phyloP scores from a whole-genome alignment of 805 yeast species.

The Tetrapisispora namnaoensis region DNA sequence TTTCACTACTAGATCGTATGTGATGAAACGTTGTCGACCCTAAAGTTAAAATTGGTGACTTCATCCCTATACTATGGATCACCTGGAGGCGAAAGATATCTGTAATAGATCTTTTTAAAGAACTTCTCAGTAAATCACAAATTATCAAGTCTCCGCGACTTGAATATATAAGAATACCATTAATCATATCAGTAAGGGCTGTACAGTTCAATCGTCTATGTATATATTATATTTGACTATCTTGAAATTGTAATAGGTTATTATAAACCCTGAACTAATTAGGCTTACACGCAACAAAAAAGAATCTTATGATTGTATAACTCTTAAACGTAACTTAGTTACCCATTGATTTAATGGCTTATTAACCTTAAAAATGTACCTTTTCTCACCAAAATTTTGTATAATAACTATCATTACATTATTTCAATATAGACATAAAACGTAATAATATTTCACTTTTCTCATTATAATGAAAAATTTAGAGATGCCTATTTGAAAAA shows the following conservation, averaged over 20 bases:
- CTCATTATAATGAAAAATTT: neutral
- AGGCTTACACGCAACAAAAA: too few species aligned
- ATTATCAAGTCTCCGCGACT: conserved; percentile 76
- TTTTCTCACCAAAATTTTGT: too few species aligned
- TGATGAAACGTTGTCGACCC: conserved; percentile 90
- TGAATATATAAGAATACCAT: conserved; percentile 72
- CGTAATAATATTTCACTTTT: neutral
- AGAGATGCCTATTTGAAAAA: neutral
- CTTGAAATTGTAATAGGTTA: too few species aligned
- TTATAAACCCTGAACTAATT: too few species aligned
- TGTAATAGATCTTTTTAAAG: conserved; percentile 65
- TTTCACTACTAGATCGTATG: conserved; percentile 41
- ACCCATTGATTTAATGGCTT: too few species aligned
- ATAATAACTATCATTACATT: too few species aligned
- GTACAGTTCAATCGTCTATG: neutral
- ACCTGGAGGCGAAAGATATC: conserved; percentile 93
- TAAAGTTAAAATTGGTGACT: conserved; percentile 68
- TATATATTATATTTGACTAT: too few species aligned
- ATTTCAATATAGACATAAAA: neutral
- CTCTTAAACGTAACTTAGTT: too few species aligned
- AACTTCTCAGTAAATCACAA: conserved; percentile 62
- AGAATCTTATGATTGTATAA: too few species aligned
- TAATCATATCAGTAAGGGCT: conserved; percentile 44
- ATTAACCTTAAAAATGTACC: too few species aligned
- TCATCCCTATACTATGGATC: conserved; percentile 45